Evolutionary conservation across 306 rosid genomes (phyloP), one percentile per base, ranked within the genome.

Genomic region (Canavalia gladiata): DNA sequence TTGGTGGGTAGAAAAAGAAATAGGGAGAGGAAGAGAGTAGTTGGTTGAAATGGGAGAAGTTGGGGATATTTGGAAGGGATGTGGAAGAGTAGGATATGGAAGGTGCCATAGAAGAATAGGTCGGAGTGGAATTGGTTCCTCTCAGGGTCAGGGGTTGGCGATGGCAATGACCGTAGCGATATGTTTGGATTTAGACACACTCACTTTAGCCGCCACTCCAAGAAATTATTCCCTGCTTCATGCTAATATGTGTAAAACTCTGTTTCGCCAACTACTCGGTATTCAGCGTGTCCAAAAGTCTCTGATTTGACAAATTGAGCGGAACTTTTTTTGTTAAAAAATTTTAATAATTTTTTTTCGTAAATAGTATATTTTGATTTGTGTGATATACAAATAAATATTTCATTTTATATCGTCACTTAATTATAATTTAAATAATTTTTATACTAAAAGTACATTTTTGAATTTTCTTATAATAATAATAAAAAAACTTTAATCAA

Each of bases 41-140:
- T 10, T 59, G 50, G 52, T 67, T 34, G 58, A 30, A 59, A 85
- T 55, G 5, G 8, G 76, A 25, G 57, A 72, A 68, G 4, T 50
- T 66, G 25, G 52, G 43, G 84, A 74, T 82, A 37, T 68, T 58
- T 30, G 63, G 87, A 45, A 82, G 65, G 31, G 83, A 52, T 43
- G 39, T 64, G 85, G 25, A 18, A 18, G 25, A 18, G 41, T 65
- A 71, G 74, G 49, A 75, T 54, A 78, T 11, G 30, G 87, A 68
- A 75, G 79, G 35, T 13, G 90, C 87, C 97, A 94, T 93, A 13
- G 75, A 68, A 30, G 47, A 28, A 3, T 18, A 18, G 25, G 25
- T 18, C 25, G 0, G 25, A 18, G 25, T 18, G 9, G 50, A 57
- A 35, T 1, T 33, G 28, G 50, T 30, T 29, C 31, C 57, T 12